Evolutionary conservation across 306 rosid genomes (phyloP).

Genomic region (Pyrus communis): DNA sequence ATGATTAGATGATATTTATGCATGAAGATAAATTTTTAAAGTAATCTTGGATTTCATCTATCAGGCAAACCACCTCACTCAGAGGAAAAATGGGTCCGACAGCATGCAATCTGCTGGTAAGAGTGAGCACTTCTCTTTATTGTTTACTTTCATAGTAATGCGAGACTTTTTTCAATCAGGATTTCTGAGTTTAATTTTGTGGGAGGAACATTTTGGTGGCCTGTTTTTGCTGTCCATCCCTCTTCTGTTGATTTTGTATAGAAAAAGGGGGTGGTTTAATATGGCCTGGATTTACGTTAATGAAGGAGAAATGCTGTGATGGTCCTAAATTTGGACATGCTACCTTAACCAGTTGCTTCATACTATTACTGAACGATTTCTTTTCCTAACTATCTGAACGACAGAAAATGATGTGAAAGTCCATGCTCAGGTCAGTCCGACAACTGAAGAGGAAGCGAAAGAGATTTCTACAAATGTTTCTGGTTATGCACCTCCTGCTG

Average conservation of each 20-base stretch:
- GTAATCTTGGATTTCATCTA: not conserved
- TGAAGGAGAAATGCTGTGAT: not conserved
- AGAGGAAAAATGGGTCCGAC: constrained; percentile 4
- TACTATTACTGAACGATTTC: not conserved
- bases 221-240: not conserved
- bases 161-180: not conserved
- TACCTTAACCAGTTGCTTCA: not conserved
- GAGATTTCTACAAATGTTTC: not conserved
- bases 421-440: not conserved
- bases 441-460: constrained; percentile 4
- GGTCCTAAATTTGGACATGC: not conserved
- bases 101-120: constrained; percentile 19
- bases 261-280: not conserved
- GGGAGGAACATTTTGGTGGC: not conserved
- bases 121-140: not conserved
- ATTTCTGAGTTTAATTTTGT: not conserved
- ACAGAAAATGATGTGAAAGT: constrained; percentile 2
- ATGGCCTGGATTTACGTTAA: not conserved
- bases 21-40: not conserved
- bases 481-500: not conserved
- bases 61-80: constrained; percentile 13
- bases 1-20: not conserved
- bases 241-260: not conserved
- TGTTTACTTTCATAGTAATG: too few relatives aligned
- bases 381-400: not conserved